Conservation (phyloP, 176 grass and related monocot species). For the Poa pratensis region DNA sequence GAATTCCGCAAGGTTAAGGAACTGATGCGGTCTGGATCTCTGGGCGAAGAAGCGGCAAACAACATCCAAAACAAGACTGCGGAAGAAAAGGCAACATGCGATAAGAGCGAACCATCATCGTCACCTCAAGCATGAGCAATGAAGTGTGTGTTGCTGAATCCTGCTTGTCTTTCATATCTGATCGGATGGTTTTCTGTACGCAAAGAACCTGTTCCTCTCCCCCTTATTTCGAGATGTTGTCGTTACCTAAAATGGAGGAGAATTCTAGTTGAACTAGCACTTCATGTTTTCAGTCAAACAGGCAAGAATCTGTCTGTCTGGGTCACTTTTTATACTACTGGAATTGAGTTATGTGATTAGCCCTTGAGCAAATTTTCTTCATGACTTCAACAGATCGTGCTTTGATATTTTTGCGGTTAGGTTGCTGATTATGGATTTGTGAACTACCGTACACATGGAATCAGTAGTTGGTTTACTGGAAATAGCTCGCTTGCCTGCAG, state of each 20-base stretch:
- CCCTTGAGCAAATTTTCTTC: conserved; percentile 25
- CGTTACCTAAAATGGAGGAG: not conserved
- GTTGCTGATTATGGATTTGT: not conserved
- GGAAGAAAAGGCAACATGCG: not conserved
- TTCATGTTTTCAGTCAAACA: not conserved
- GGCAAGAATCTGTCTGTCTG: not conserved
- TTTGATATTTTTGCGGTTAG: not conserved
- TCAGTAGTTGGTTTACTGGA: not conserved
- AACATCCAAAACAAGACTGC: conserved; percentile 18
- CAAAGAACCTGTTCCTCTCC: not conserved
- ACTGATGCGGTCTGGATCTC: conserved; percentile 67
- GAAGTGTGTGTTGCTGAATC: conserved; percentile 19
- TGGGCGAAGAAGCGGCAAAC: conserved; percentile 46
- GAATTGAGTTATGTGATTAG: not conserved
- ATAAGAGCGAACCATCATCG: not conserved
- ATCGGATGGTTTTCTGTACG: not conserved
- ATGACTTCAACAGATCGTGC: not conserved
- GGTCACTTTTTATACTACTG: not conserved
- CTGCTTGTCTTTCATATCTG: not conserved
- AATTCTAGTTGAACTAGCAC: not conserved
- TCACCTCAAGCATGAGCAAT: conserved; percentile 37
- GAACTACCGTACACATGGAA: not conserved
- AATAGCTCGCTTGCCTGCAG: not conserved
- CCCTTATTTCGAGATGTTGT: conserved; percentile 6
- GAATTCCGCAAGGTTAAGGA: conserved; percentile 93